phyloP scores from a whole-genome alignment of 1,284 basidiomycete genomes.

The Cystobasidiaceae sp. region DNA sequence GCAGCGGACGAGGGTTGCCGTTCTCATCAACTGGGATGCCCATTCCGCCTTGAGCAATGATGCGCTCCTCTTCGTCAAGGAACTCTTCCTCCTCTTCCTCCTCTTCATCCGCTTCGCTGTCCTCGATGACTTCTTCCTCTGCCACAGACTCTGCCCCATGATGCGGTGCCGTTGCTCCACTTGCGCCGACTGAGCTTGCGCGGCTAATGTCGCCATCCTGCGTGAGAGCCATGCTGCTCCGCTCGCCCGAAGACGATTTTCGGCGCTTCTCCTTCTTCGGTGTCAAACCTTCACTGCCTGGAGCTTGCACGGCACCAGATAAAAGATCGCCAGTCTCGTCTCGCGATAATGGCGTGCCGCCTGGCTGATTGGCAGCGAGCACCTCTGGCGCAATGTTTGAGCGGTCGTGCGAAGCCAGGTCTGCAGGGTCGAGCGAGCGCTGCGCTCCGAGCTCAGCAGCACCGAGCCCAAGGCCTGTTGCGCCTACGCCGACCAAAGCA shows the following conservation, averaged over 20 bases:
- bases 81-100: conserved; percentile 51
- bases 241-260: conserved; percentile 44
- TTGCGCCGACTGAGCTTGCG: conserved; percentile 16
- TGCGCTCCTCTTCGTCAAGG: conserved; percentile 69
- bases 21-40: conserved; percentile 80
- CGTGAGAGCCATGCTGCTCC: conserved; percentile 46
- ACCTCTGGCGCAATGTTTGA: conserved; percentile 30
- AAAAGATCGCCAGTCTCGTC: conserved; percentile 62
- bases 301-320: conserved; percentile 64
- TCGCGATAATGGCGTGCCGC: conserved; percentile 44
- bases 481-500: background rate
- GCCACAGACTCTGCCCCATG: conserved; percentile 41
- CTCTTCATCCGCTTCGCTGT: conserved; percentile 51
- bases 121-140: conserved; percentile 46
- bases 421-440: too few relatives aligned
- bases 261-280: conserved; percentile 35
- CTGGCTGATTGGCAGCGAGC: conserved; percentile 26
- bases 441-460: background rate
- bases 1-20: conserved; percentile 72
- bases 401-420: too few relatives aligned
- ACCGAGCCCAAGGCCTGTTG: background rate
- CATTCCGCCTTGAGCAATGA: conserved; percentile 72
- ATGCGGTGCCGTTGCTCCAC: conserved; percentile 30
- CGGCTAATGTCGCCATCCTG: conserved; percentile 36
- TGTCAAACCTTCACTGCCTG: conserved; percentile 57